Percentiles rank a stretch among this genome's conserved stretches.
phyloP scores from a whole-genome alignment of 2,329 filamentous ascomycete species.

The Calonectria pauciramosa region DNA sequence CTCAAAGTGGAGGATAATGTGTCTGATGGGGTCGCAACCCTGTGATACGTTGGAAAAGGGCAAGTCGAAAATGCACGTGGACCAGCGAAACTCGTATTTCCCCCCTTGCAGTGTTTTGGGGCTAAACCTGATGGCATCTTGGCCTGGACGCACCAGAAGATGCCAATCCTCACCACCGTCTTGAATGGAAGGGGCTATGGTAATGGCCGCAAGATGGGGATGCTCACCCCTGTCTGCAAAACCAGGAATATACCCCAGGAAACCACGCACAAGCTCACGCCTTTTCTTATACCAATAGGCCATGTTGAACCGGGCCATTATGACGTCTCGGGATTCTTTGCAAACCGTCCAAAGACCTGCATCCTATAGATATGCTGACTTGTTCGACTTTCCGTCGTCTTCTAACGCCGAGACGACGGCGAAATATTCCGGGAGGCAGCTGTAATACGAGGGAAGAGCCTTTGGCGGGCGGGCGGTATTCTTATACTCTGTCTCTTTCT shows the following conservation, averaged over 20 bases:
- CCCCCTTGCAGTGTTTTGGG: background rate
- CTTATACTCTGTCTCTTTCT: background rate
- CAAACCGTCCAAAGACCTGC: background rate
- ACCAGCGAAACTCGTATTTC: background rate
- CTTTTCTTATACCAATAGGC: background rate
- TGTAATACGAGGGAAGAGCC: background rate
- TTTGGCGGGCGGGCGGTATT: background rate
- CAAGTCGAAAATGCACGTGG: background rate
- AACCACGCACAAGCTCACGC: background rate
- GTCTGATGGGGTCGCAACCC: background rate
- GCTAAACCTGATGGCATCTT: background rate
- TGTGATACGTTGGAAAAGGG: background rate
- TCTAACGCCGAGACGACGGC: background rate
- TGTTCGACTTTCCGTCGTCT: background rate
- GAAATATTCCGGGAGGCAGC: background rate
- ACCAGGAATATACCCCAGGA: too few species aligned
- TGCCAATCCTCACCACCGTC: background rate
- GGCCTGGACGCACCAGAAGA: background rate
- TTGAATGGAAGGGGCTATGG: background rate
- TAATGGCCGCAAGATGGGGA: background rate
- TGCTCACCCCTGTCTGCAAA: background rate
- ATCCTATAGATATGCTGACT: background rate
- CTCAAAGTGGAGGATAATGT: background rate
- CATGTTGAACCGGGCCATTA: background rate
- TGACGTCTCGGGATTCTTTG: background rate